A percentile compares a stretch with the other conserved stretches of the same genome.
phyloP scores from a whole-genome alignment of 2,329 filamentous ascomycete genomes.

The Periglandula ipomoeae region DNA sequence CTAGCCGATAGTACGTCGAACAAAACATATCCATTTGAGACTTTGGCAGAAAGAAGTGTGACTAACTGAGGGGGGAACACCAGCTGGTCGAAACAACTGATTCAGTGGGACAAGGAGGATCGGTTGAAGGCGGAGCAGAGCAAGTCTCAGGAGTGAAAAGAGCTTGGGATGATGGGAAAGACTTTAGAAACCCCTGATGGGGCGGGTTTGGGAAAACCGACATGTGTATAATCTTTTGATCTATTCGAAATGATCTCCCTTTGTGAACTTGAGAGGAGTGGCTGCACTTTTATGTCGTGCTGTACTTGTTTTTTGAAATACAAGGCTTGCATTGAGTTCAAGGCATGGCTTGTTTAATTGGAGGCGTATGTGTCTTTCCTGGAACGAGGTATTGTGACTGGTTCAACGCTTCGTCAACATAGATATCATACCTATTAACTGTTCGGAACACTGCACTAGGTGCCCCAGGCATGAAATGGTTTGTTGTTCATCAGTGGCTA shows the following conservation, averaged over 20 bases:
- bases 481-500: too few species aligned
- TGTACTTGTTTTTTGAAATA: not conserved
- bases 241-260: not conserved
- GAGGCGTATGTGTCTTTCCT: too few species aligned
- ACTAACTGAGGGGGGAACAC: slow-evolving; percentile 3
- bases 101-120: slow-evolving; percentile 36
- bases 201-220: not conserved
- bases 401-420: too few species aligned
- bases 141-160: slow-evolving; percentile 19
- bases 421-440: too few species aligned
- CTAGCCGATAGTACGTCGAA: slow-evolving; percentile 66
- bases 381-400: too few species aligned
- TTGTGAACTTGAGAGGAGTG: not conserved
- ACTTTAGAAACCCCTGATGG: not conserved
- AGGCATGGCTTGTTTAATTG: too few species aligned
- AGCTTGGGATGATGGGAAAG: too few species aligned
- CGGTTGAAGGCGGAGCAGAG: slow-evolving; percentile 22
- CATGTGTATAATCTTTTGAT: slow-evolving; percentile 9
- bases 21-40: not conserved
- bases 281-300: not conserved
- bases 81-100: slow-evolving; percentile 38
- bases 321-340: too few species aligned
- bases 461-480: too few species aligned
- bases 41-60: not conserved
- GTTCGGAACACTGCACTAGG: too few species aligned